A percentile compares a stretch with the other conserved stretches of the same genome.
Evolutionary conservation across 2,329 filamentous ascomycete species (phyloP).

Genomic region (Aspergillus sojae): DNA sequence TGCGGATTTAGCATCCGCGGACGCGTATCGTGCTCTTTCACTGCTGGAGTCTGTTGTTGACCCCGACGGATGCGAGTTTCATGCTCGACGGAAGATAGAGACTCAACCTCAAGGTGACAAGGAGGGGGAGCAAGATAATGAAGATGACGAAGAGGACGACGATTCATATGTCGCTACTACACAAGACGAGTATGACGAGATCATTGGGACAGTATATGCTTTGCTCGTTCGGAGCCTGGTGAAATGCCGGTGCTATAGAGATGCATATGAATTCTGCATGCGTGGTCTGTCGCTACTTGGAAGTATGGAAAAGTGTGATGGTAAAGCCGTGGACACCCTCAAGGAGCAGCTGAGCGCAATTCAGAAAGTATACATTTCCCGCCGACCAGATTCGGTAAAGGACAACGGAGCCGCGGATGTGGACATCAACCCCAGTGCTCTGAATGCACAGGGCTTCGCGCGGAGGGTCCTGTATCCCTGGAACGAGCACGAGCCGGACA

Average conservation of each 20-base stretch:
- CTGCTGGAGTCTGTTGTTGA: constrained; percentile 79
- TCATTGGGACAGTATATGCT: constrained; percentile 40
- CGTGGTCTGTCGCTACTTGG: constrained; percentile 32
- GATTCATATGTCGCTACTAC: constrained; percentile 31
- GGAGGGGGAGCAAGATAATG: constrained; percentile 1
- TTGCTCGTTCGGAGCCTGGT: constrained; percentile 42
- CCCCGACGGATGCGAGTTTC: constrained; percentile 76
- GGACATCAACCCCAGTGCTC: constrained; percentile 31
- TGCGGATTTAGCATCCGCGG: constrained; percentile 84
- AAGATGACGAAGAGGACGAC: constrained; percentile 48
- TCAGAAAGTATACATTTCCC: constrained; percentile 28
- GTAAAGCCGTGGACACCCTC: constrained; percentile 19
- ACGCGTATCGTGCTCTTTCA: constrained; percentile 88
- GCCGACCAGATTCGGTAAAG: not conserved
- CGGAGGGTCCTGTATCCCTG: constrained; percentile 64
- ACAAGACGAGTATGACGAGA: constrained; percentile 36
- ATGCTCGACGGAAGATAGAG: constrained; percentile 60
- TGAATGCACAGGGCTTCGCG: constrained; percentile 44
- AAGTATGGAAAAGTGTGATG: constrained; percentile 12
- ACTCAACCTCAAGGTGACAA: constrained; percentile 1
- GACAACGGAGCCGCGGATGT: constrained; percentile 9
- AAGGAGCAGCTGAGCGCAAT: constrained; percentile 32
- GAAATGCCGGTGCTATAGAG: constrained; percentile 43
- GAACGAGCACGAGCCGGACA: constrained; percentile 63
- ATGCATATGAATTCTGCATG: constrained; percentile 43